Evolutionary conservation across 2,329 filamentous ascomycete species (phyloP), one percentile per base, ranked within the genome.

Genomic region (Pseudogymnoascus sp.): DNA sequence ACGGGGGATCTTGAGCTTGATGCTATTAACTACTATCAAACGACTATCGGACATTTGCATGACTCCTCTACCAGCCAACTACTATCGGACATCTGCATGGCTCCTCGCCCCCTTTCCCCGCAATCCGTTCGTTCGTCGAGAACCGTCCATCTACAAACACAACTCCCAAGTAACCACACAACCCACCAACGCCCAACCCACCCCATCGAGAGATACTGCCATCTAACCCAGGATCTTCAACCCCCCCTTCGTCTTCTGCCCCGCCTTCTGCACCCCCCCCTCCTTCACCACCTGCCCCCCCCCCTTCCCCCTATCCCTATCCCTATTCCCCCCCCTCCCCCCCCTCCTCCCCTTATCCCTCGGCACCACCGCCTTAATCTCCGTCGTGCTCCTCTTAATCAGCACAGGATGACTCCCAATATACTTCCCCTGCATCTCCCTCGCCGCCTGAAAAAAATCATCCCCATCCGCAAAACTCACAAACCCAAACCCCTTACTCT

Each of bases 361-460:
- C 69, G 85, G 82, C n/a, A 82, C 82, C 11, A 87, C 82, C 4
- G 91, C 85, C 73, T 90, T 91, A 75, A 99, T 91, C 75, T 97
- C 93, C 5, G 93, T 96, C 69, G 88, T 96, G 68, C 90, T 91
- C 75, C 95, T 90, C 75, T 90, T 87, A 69, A 97, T 84, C 26
- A 90, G 80, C 28, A 97, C 90, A 0, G 95, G 95, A 76, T 97
- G 95, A 74, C 92, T 97, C 71, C 96, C 93, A 73, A 99, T 97
- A 77, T 99, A 99, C 78, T 99, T 97, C 70, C 93, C 93, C 72
- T 97, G 90, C 95, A 97, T 97, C 78, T 97, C 93, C 78, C 95
- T 92, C 71, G 92, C 93, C 1, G 95, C 93, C 71, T 91, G 86
- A 80, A 99, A 97, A 75, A 96, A 97, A 72, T 97, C 93, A 75